Evolutionary conservation across 495 filamentous ascomycete species (phyloP).

Genomic region (Penicillium goetzii): DNA sequence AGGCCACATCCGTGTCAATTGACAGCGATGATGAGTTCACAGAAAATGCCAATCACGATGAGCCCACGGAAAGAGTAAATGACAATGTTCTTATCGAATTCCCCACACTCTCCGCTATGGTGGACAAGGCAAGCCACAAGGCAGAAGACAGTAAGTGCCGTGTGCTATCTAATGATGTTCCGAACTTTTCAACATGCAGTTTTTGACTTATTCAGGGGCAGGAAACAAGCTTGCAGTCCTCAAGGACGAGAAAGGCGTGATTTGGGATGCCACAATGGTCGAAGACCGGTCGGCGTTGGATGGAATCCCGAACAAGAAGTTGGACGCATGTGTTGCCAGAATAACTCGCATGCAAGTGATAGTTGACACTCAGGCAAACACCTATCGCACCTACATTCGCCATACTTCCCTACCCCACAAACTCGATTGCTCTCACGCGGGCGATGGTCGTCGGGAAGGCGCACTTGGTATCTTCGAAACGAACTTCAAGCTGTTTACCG

Average conservation of each 20-base stretch:
- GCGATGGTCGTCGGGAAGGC: not conserved
- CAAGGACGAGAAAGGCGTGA: not conserved
- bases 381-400: not conserved
- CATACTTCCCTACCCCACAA: not conserved
- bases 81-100: not conserved
- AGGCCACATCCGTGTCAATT: not conserved
- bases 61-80: not conserved
- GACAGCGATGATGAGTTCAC: not conserved
- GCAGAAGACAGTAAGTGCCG: not conserved
- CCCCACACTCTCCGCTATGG: not conserved
- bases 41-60: not conserved
- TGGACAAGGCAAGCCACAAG: not conserved
- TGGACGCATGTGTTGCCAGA: not conserved
- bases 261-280: not conserved
- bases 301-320: not conserved
- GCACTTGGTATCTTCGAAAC: not conserved
- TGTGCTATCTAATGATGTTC: not conserved
- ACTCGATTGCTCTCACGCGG: not conserved
- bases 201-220: not conserved
- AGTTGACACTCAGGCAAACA: not conserved
- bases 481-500: not conserved
- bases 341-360: not conserved
- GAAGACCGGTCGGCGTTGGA: not conserved
- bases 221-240: not conserved
- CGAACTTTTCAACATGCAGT: not conserved